Base-by-base conservation (phyloP, 2,329 filamentous ascomycete genomes). In the Colletotrichum tofieldiae region DNA sequence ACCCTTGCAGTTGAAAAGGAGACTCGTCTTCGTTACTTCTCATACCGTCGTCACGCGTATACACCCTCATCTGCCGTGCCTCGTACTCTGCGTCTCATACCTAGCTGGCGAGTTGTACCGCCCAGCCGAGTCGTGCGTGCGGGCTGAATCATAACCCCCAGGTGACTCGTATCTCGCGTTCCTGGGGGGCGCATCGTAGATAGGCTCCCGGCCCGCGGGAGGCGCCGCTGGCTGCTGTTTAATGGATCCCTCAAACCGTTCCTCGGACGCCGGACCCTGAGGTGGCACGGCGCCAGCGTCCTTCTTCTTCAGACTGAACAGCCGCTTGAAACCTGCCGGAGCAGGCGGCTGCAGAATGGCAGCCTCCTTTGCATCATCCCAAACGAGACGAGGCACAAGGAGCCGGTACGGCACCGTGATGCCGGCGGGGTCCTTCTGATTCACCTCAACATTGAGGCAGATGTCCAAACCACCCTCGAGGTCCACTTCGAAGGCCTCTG, bases 331-430 rank as follows among this genome's bases (percentile, higher is more conserved):
- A 0, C 82, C 82, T 35, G 77, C 81, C 12, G 81, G 78, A 35
- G 80, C 78, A 41, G 77, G 75, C 52, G 37, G 73, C 52, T 67
- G 75, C 43, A 75, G 55, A 43, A 72, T 72, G 51, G 75, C 69
- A 4, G 74, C 74, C 23, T 75, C 75, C 7, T 73, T 59, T 29
- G 82, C 79, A n/a, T 84, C 82, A 5, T 84, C 82, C 64, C 91
- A 92, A 82, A 87, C 88, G 63, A 99, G 84, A 65, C 91, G 90
- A 14, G 97, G 96, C 6, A 99, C 92, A 1, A 98, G 87, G 6
- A 99, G 84, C 49, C 94, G 88, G 81, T 99, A 99, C 11, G 95
- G 94, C 62, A 91, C 90, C 0, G 96, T 99, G 75, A 94, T 94
- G 18, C 96, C 97, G 0, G 93, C 89, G 0, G 96, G 96, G 77